phyloP scores from a whole-genome alignment of 805 yeast species.

The Kazachstania viticola region DNA sequence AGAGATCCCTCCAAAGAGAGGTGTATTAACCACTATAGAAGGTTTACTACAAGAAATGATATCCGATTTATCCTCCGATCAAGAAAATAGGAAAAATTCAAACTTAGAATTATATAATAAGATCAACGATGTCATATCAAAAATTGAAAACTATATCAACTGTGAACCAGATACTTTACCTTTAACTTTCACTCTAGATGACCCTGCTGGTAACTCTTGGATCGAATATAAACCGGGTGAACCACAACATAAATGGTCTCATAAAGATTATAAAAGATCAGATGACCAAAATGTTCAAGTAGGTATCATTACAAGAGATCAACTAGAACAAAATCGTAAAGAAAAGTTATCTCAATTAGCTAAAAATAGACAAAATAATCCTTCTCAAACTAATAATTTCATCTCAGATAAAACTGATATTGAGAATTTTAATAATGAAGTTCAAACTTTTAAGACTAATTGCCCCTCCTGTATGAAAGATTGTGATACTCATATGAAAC shows the following conservation, averaged over 20 bases:
- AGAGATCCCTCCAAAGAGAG: conserved; percentile 91
- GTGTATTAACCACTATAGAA: conserved; percentile 86
- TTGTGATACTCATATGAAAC: conserved; percentile 92
- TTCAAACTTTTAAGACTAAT: conserved; percentile 83
- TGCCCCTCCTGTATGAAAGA: conserved; percentile 75
- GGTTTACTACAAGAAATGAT: conserved; percentile 79
- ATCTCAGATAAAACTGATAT: conserved; percentile 65
- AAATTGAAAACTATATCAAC: conserved; percentile 46
- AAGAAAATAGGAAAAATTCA: conserved; percentile 58
- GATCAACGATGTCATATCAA: conserved; percentile 56
- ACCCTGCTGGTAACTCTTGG: conserved; percentile 97
- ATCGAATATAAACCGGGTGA: conserved; percentile 81
- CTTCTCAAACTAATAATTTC: conserved; percentile 27
- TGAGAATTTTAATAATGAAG: conserved; percentile 79
- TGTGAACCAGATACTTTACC: conserved; percentile 66
- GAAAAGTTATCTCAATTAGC: conserved; percentile 24
- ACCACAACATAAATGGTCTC: conserved; percentile 82
- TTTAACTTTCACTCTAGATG: conserved; percentile 68
- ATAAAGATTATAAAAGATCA: conserved; percentile 67
- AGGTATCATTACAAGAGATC: conserved; percentile 63
- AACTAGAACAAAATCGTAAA: conserved; percentile 32
- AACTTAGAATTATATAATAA: conserved; percentile 70
- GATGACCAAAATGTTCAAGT: conserved; percentile 79
- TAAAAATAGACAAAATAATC: conserved; percentile 29
- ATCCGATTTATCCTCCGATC: conserved; percentile 70